Percentiles rank a stretch among this genome's conserved stretches.
Conservation (phyloP, 208 protist genomes). For the Porcisia deanei region DNA sequence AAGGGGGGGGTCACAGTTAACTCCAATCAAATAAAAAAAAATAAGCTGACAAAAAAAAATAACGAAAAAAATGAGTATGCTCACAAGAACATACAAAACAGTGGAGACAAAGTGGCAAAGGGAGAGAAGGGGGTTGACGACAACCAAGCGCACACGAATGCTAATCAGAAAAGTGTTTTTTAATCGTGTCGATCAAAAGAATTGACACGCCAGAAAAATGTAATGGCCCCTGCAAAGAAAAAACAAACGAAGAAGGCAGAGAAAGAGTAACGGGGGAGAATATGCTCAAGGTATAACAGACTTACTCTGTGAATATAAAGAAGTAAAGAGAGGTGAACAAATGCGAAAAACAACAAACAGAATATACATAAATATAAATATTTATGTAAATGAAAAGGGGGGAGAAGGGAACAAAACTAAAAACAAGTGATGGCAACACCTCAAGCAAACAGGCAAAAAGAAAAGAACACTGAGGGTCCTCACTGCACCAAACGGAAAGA, state of each 20-base stretch:
- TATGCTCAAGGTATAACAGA: background rate
- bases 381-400: too few species aligned
- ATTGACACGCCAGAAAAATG: background rate
- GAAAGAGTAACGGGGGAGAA: background rate
- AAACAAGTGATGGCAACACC: background rate
- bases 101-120: background rate
- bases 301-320: background rate
- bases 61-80: background rate
- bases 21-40: background rate
- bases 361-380: too few species aligned
- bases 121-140: background rate
- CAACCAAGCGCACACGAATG: background rate
- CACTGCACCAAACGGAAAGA: background rate
- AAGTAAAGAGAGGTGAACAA: background rate
- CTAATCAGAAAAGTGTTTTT: background rate
- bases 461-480: background rate
- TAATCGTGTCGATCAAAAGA: too few species aligned
- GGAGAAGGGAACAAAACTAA: background rate
- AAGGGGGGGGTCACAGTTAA: background rate
- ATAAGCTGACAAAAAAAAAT: background rate
- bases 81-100: background rate
- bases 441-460: background rate
- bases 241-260: background rate
- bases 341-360: background rate
- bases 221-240: background rate